Evolutionary conservation across 2,329 filamentous ascomycete genomes (phyloP).

Genomic region (Paraphoma sp.): DNA sequence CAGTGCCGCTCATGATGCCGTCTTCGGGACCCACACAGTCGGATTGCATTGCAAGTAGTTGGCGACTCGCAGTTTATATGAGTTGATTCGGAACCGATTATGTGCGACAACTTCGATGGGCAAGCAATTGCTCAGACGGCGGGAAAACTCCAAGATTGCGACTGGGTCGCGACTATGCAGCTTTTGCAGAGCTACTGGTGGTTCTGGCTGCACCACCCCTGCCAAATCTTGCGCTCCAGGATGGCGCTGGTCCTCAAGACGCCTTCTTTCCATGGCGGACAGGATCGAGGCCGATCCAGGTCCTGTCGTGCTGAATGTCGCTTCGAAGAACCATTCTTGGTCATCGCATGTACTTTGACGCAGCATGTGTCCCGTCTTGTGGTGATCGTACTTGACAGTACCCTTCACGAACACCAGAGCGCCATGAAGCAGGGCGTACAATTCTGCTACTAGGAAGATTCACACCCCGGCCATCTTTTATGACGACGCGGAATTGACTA

Average conservation of each 20-base stretch:
- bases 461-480: constrained; percentile 4
- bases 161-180: constrained; percentile 33
- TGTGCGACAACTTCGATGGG: no score
- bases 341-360: not conserved
- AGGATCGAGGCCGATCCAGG: constrained; percentile 23
- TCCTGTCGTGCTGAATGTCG: constrained; percentile 9
- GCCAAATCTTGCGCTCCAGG: constrained; percentile 3
- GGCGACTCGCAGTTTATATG: constrained; percentile 1
- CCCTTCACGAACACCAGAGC: not conserved
- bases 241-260: constrained; percentile 13
- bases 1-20: not conserved
- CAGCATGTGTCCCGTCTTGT: constrained; percentile 12
- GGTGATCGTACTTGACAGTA: constrained; percentile 5
- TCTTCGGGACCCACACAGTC: not conserved
- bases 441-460: no score
- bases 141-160: constrained; percentile 25
- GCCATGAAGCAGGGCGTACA: no score
- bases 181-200: not conserved
- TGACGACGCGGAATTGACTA: constrained; percentile 28
- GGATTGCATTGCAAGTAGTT: constrained; percentile 8
- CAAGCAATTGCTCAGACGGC: no score
- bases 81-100: no score
- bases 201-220: not conserved
- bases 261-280: constrained; percentile 15
- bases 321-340: constrained; percentile 1